Conservation (phyloP, 306 rosid genomes). For the Geum urbanum region DNA sequence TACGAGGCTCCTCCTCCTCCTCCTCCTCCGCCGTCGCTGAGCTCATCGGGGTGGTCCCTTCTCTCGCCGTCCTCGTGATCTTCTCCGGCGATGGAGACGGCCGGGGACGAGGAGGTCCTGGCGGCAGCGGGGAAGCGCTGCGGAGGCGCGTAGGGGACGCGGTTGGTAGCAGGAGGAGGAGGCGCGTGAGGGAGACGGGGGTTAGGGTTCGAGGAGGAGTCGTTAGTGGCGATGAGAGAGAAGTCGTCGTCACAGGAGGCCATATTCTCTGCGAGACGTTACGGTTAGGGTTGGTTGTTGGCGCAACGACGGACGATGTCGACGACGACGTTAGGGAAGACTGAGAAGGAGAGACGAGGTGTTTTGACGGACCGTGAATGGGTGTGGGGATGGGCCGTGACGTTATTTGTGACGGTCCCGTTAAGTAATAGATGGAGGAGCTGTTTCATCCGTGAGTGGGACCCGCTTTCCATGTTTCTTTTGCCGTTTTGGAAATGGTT, state of each 20-base stretch:
- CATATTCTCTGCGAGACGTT: conserved; percentile 48
- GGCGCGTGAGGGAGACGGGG: conserved; percentile 27
- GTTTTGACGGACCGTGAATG: conserved; percentile 74
- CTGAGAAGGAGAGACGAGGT: conserved; percentile 15
- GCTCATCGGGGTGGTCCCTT: conserved; percentile 63
- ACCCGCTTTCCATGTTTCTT: not conserved
- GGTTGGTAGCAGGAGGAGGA: conserved; percentile 28
- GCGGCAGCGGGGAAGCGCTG: conserved; percentile 42
- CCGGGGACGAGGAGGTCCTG: conserved; percentile 27
- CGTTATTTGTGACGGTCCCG: conserved; percentile 68
- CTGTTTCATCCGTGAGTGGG: conserved; percentile 6
- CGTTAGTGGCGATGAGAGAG: conserved; percentile 81
- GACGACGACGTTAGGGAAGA: conserved; percentile 32
- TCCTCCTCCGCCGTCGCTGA: conserved; percentile 41
- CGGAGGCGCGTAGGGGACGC: conserved; percentile 48
- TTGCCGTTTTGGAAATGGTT: not conserved
- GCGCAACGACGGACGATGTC: not conserved
- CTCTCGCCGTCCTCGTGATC: conserved; percentile 48
- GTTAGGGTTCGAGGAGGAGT: conserved; percentile 21
- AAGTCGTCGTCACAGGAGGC: conserved; percentile 96
- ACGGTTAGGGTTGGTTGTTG: conserved; percentile 37
- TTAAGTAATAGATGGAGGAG: conserved; percentile 42
- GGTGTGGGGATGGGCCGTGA: conserved; percentile 42
- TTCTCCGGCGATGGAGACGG: conserved; percentile 22
- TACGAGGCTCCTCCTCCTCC: conserved; percentile 47